Base-by-base conservation (phyloP, 306 rosid species). In the Nissolia schottii region DNA sequence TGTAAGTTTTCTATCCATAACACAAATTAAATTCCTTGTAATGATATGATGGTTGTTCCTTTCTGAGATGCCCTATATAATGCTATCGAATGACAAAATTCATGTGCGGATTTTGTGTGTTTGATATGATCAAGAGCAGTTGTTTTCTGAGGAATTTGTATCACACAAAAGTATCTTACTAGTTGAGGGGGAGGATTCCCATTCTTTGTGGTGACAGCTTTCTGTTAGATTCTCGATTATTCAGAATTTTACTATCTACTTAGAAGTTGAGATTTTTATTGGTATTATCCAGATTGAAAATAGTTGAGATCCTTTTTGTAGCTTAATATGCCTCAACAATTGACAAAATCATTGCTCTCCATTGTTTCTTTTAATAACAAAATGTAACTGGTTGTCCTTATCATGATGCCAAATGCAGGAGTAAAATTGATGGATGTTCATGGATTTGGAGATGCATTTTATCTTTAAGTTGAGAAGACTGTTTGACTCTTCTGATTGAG, bases 1-100 rank as follows among this genome's bases (percentile, higher is more conserved):
- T 88, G 97, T 91, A 80, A 91, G 97, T 82, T 78, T 71, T 67
- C 40, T 45, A 11, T 60, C 35, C 28, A 34, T 37, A 27, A 15
- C 27, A 25, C 38, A 54, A 24, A 40, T 20, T 20, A 27, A 35
- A 46, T 45, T 72, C 40, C 38, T 40, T 14, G 7, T 20, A 32
- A 24, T 48, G 34, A 2, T 57, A 19, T 23, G n/a, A 22, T 77
- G 35, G 18, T 51, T 67, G 6, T 59, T 10, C 22, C 34, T 22
- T 23, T 49, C 22, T 48, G 24, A 2, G 41, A 25, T 41, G 54
- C 51, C 79, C 55, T 78, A 20, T 23, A 43, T n/a, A 35, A 24
- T 20, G 64, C 49, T 13, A 24, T 50, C 37, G 41, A 23, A 11
- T 5, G 9, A 9, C 0, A 23, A 57, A 25, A 5, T 14, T 32